These are phyloP conservation scores for Entophlyctis helioformis DNA, from an alignment of 192 early-diverging fungal species.

Conservation along the genomic window DNA sequence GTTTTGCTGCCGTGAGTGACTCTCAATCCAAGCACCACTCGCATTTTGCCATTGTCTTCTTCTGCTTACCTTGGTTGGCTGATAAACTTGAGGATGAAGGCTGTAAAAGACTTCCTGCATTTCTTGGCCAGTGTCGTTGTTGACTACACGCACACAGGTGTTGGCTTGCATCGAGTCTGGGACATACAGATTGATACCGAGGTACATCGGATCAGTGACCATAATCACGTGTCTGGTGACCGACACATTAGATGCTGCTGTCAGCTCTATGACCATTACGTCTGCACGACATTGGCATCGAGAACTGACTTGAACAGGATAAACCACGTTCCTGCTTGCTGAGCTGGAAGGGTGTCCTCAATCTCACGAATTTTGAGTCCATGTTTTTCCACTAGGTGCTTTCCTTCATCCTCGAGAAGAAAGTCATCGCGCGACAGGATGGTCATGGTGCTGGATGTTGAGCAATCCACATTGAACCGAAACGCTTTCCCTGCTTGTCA, in stretches of 20 bases:
- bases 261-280: not conserved
- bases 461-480: conserved; percentile 27
- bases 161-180: conserved; percentile 22
- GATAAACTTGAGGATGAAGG: conserved; percentile 17
- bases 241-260: not conserved
- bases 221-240: conserved; percentile 16
- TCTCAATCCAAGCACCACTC: not conserved
- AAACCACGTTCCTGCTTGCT: conserved; percentile 30
- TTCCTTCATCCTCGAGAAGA: conserved; percentile 36
- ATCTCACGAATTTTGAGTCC: conserved; percentile 29
- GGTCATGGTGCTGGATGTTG: conserved; percentile 23
- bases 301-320: conserved; percentile 32
- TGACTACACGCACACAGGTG: conserved; percentile 25
- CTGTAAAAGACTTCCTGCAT: conserved; percentile 22
- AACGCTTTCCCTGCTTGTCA: conserved; percentile 11
- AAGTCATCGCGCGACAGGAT: conserved; percentile 36
- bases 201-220: conserved; percentile 25
- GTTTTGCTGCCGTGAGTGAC: no score
- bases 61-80: conserved; percentile 29
- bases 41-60: not conserved
- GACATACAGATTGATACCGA: conserved; percentile 25
- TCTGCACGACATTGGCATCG: conserved; percentile 1
- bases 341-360: conserved; percentile 34
- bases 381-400: conserved; percentile 29
- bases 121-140: conserved; percentile 35